Evolutionary conservation across 2,329 filamentous ascomycete genomes (phyloP).

Genomic region (Penicillium sp.): DNA sequence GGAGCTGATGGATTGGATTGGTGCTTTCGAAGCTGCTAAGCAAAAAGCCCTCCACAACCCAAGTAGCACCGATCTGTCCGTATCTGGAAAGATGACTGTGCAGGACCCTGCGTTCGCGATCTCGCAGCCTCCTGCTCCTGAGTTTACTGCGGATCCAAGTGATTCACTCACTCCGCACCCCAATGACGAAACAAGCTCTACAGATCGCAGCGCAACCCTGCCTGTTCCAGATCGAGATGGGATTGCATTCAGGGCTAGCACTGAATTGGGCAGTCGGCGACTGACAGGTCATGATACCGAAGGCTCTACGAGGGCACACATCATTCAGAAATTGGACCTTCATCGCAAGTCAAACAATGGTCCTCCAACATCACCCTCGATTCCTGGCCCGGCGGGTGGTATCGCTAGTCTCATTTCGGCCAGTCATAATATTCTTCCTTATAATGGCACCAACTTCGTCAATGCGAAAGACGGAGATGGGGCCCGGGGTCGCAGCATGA

Average conservation of each 20-base stretch:
- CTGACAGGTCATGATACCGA: constrained; percentile 59
- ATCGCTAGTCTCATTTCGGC: constrained; percentile 84
- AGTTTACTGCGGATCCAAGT: constrained; percentile 79
- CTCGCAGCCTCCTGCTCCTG: constrained; percentile 79
- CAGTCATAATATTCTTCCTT: constrained; percentile 74
- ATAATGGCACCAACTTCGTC: constrained; percentile 48
- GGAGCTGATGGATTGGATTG: constrained; percentile 92
- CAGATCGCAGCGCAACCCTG: constrained; percentile 66
- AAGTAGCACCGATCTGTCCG: constrained; percentile 50
- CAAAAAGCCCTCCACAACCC: constrained; percentile 82
- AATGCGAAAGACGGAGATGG: constrained; percentile 41
- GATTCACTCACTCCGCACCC: constrained; percentile 62
- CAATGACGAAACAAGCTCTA: constrained; percentile 54
- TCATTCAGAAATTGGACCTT: constrained; percentile 90
- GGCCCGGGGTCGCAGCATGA: constrained; percentile 34
- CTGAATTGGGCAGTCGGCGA: constrained; percentile 62
- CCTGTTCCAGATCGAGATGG: constrained; percentile 64
- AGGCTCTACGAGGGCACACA: constrained; percentile 70
- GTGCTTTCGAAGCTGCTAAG: constrained; percentile 90
- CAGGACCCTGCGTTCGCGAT: constrained; percentile 84
- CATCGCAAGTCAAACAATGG: constrained; percentile 72
- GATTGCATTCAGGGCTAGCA: constrained; percentile 63
- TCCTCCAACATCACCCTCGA: constrained; percentile 47
- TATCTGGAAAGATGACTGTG: constrained; percentile 44
- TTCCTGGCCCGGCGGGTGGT: constrained; percentile 56